Evolutionary conservation across 441 rosid genomes (phyloP), one percentile per base, ranked within the genome.

Genomic region (Kokia cookei): DNA sequence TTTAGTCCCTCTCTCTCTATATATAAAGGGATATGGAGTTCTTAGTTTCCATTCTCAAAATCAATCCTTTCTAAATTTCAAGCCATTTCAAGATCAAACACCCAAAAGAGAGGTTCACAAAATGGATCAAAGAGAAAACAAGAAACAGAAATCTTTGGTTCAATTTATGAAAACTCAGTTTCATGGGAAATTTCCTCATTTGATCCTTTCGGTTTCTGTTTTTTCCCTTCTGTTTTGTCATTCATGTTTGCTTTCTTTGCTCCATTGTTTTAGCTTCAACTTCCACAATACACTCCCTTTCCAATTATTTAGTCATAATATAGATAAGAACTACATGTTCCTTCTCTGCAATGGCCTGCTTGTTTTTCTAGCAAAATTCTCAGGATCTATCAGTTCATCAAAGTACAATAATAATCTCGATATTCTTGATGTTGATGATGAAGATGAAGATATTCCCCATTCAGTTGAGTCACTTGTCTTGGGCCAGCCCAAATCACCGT

Each of bases 321-420:
- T 84, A 15, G 90, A 87, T 82, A 90, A 90, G 79, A 86, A 76
- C 69, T 83, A 72, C 75, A 82, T 85, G 72, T 90, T 88, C 76
- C 82, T 90, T 48, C 65, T 88, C 27, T 86, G 88, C 77, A 90
- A 90, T 72, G 90, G 87, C 37, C 89, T 90, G 82, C 79, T 90
- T 2, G 88, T 86, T 57, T 77, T 85, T 65, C 80, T 90, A 4
- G 86, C 86, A 0, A 90, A 85, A 69, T 86, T 47, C 82, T 86
- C 94, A 1, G 83, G 88, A 13, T 64, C 84, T 5, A 76, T 80
- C 54, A 17, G 29, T 64, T 66, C 85, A 9, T 76, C 74, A 14
- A 79, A 77, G 5, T 51, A 59, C 47, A 74, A 27, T 37, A 54
- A 19, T 54, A 54, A 54, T 54, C 13, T 17, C 59, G 8, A 27